A percentile compares a stretch with the other conserved stretches of the same genome.
These are phyloP conservation scores for Colletotrichum coccodes DNA, from an alignment of 2,329 filamentous ascomycete species.

Conservation along the genomic window DNA sequence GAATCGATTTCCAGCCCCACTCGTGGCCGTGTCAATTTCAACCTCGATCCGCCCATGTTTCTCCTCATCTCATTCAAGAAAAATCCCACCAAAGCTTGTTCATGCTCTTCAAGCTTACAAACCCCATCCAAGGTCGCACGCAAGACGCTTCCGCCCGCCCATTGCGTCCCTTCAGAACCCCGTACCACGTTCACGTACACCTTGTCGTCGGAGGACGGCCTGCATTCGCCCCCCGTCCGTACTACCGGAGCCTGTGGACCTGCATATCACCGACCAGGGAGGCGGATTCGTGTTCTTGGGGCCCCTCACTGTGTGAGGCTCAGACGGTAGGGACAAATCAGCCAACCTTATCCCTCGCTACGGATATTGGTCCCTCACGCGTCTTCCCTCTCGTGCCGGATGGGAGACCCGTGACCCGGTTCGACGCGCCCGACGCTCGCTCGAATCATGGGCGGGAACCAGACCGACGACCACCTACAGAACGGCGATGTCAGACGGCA, in stretches of 20 bases:
- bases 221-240: background rate
- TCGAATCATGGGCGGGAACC: conserved; percentile 19
- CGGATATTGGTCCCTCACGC: background rate
- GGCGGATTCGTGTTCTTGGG: background rate
- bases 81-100: background rate
- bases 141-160: background rate
- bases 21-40: conserved; percentile 25
- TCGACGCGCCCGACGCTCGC: conserved; percentile 19
- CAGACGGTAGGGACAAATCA: conserved; percentile 1
- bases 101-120: background rate
- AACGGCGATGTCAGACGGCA: conserved; percentile 12
- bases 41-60: conserved; percentile 18
- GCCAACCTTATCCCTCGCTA: background rate
- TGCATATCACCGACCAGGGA: conserved; percentile 20
- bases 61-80: conserved; percentile 7
- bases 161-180: background rate
- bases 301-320: conserved; percentile 8
- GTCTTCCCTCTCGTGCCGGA: background rate
- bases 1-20: background rate
- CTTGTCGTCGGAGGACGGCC: background rate
- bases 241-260: conserved; percentile 10
- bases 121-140: background rate
- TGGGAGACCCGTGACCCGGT: conserved; percentile 24
- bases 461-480: background rate
- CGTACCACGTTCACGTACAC: background rate